Evolutionary conservation across 1,284 basidiomycete genomes (phyloP).

Genomic region (Neolentinus lepideus): DNA sequence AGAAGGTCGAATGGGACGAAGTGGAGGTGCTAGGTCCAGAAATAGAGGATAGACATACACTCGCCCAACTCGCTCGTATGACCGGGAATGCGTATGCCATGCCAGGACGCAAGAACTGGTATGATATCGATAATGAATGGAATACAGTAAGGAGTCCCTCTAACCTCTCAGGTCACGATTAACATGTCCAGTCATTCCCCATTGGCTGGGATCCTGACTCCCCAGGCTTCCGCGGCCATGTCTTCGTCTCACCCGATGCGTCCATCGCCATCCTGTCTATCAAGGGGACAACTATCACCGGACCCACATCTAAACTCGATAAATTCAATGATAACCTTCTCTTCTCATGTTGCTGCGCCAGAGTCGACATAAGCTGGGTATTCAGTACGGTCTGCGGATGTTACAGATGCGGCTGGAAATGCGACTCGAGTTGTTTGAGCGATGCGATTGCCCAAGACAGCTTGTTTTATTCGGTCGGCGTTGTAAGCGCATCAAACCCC

Average conservation of each 20-base stretch:
- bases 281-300: constrained; percentile 85
- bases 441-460: constrained; percentile 84
- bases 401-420: constrained; percentile 63
- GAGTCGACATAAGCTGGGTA: constrained; percentile 85
- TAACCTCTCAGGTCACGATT: constrained; percentile 7
- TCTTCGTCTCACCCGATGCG: constrained; percentile 78
- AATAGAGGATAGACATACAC: constrained; percentile 73
- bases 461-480: constrained; percentile 82
- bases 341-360: constrained; percentile 97
- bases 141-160: constrained; percentile 50
- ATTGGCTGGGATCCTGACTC: constrained; percentile 82
- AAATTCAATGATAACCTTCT: constrained; percentile 96
- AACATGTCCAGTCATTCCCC: constrained; percentile 60
- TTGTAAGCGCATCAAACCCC: constrained; percentile 47
- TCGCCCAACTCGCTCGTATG: constrained; percentile 86
- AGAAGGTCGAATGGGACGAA: constrained; percentile 50
- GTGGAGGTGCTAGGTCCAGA: constrained; percentile 58
- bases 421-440: constrained; percentile 80
- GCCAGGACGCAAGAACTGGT: constrained; percentile 72
- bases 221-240: constrained; percentile 88
- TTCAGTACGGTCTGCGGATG: constrained; percentile 86
- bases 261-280: constrained; percentile 85
- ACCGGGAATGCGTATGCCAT: constrained; percentile 84
- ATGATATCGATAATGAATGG: constrained; percentile 71
- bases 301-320: constrained; percentile 87